These are phyloP conservation scores for Lasiodiplodia sp. DNA, from an alignment of 2,329 filamentous ascomycete genomes.

Conservation along the genomic window DNA sequence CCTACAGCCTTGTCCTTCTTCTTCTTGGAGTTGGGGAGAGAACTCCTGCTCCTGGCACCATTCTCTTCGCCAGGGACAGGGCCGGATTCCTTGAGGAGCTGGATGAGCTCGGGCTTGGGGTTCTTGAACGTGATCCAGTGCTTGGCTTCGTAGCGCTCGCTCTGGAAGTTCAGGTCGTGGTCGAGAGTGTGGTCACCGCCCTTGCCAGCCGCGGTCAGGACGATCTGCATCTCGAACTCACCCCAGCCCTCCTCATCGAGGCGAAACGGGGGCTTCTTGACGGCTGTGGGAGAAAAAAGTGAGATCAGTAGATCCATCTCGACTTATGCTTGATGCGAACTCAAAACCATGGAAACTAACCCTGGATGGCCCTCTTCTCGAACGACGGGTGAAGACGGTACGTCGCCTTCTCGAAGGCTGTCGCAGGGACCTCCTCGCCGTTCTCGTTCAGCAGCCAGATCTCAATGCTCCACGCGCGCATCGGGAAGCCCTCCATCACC, in stretches of 20 bases:
- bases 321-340: not conserved
- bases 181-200: constrained; percentile 77
- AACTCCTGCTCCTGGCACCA: constrained; percentile 68
- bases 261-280: constrained; percentile 84
- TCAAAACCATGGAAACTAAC: constrained; percentile 61
- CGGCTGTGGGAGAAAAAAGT: constrained; percentile 59
- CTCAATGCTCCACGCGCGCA: constrained; percentile 90
- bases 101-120: constrained; percentile 84
- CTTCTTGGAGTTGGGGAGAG: constrained; percentile 77
- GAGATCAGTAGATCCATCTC: not conserved
- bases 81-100: constrained; percentile 81
- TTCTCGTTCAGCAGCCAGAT: constrained; percentile 85
- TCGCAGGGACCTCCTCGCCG: constrained; percentile 82
- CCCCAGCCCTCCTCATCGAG: constrained; percentile 97
- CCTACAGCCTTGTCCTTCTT: constrained; percentile 67
- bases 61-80: constrained; percentile 68
- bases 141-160: constrained; percentile 80
- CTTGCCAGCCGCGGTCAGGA: constrained; percentile 84
- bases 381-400: constrained; percentile 97
- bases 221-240: constrained; percentile 94
- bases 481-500: constrained; percentile 85
- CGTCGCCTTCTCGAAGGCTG: constrained; percentile 87
- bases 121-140: constrained; percentile 89
- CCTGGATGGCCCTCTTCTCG: constrained; percentile 77
- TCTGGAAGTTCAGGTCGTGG: constrained; percentile 92